Base-by-base conservation (phyloP, 2,329 filamentous ascomycete genomes). In the Fusarium brachygibbosum region DNA sequence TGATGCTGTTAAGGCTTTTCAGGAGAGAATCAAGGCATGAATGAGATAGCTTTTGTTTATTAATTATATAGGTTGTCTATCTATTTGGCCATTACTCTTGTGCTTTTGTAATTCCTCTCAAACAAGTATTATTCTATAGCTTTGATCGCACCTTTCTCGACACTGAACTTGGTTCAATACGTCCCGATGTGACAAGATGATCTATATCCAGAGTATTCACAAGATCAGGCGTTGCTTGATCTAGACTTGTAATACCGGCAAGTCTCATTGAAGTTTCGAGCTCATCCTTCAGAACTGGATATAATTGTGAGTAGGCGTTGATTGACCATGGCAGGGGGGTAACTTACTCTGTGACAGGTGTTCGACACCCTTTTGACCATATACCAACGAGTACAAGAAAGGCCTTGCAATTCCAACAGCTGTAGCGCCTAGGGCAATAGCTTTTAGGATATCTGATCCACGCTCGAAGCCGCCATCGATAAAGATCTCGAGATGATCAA, bases 361-460 rank as follows among this genome's bases (percentile, higher is more conserved):
- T 70, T 86, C 84, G 19, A 86, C 83, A 3, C 85, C 85, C 57
- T 83, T 83, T 69, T 86, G 83, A 7, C 86, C 85, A 62, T 87
- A 87, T 6, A 83, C 83, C 28, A 85, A 77, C 3, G 84, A 83
- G 68, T 85, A 88, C 9, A 88, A 75, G 61, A 84, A 84, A 17
- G 84, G 85, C 16, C 86, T 76, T 0, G 85, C 86, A 51, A 88
- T 81, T 0, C 85, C 84, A 5, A 87, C 86, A 13, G 85, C 84
- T 0, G 82, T 85, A 6, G 84, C 85, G 0, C 86, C 86, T 0
- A 88, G 76, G 25, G 83, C 83, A 10, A 87, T 74, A 4, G 83
- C 83, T 66, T 87, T 88, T 25, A 88, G 79, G 6, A 88, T 82
- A 64, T 88, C 86, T 0, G 83, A 84, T 0, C 85, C 86, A 6